Conservation (phyloP, 2,329 filamentous ascomycete species). For the Drechslerella stenobrocha region DNA sequence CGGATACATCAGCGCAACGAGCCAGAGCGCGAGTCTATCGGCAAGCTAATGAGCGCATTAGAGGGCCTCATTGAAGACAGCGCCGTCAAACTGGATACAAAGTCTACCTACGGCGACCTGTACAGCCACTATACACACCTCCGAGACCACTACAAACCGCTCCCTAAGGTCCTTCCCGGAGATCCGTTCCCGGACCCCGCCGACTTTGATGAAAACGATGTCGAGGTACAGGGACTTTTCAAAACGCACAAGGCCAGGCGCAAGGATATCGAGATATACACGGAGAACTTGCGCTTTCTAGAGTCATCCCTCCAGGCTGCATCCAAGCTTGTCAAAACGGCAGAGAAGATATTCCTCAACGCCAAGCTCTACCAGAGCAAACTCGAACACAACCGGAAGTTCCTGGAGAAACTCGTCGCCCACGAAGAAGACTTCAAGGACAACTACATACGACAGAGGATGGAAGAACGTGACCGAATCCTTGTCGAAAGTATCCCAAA, state of each 20-base stretch:
- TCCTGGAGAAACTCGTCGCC: background rate
- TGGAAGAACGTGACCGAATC: background rate
- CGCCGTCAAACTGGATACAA: conserved; percentile 7
- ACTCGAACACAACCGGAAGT: conserved; percentile 10
- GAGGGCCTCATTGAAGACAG: conserved; percentile 12
- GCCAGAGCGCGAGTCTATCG: conserved; percentile 12
- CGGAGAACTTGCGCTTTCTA: background rate
- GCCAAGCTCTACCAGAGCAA: conserved; percentile 9
- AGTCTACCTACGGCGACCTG: conserved; percentile 11
- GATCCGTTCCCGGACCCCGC: conserved; percentile 21
- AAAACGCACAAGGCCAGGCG: background rate
- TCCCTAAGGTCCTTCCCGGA: conserved; percentile 22
- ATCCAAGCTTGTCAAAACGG: conserved; percentile 1
- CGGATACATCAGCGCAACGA: background rate
- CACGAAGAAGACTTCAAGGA: conserved; percentile 9
- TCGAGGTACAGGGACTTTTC: conserved; percentile 19
- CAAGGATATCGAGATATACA: conserved; percentile 3
- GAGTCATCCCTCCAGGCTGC: background rate
- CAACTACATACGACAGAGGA: conserved; percentile 2
- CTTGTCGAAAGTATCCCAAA: background rate
- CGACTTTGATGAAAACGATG: conserved; percentile 25
- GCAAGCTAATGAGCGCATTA: conserved; percentile 7
- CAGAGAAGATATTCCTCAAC: conserved; percentile 17
- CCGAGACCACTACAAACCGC: background rate
- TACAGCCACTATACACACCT: background rate